Evolutionary conservation across 73 alveolate species (phyloP).

Genomic region (Paramecium primaurelia): DNA sequence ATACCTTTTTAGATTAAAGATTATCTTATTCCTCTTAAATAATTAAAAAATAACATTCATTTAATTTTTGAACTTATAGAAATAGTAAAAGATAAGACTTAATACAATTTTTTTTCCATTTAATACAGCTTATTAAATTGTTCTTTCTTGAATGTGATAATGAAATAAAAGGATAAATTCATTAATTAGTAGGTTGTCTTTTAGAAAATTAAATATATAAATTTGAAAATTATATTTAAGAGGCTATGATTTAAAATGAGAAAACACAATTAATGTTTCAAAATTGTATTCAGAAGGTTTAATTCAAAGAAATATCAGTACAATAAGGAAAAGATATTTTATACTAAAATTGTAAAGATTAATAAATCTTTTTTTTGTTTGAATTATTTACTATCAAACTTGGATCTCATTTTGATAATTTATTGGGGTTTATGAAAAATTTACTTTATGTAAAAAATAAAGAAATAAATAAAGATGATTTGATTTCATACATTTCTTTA

Average conservation of each 20-base stretch:
- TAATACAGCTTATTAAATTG: background rate
- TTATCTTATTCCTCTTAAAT: background rate
- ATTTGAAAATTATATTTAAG: too few relatives aligned
- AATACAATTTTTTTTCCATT: background rate
- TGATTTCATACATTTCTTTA: background rate
- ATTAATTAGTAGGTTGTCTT: background rate
- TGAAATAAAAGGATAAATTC: too few relatives aligned
- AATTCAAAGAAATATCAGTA: background rate
- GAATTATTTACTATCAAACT: background rate
- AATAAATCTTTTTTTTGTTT: too few relatives aligned
- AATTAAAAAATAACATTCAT: background rate
- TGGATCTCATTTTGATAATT: background rate
- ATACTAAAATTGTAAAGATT: too few relatives aligned
- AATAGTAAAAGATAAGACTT: too few relatives aligned
- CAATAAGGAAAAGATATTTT: background rate
- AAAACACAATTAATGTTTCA: too few relatives aligned
- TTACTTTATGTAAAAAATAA: background rate
- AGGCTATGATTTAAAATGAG: background rate
- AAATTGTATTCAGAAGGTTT: background rate
- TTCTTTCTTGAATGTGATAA: background rate
- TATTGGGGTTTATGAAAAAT: background rate
- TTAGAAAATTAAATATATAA: too few relatives aligned
- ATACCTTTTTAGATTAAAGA: background rate
- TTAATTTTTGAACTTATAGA: background rate
- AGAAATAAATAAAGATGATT: background rate